phyloP scores from a whole-genome alignment of 768 basidiomycete genomes.

The Lyophyllum atratum region DNA sequence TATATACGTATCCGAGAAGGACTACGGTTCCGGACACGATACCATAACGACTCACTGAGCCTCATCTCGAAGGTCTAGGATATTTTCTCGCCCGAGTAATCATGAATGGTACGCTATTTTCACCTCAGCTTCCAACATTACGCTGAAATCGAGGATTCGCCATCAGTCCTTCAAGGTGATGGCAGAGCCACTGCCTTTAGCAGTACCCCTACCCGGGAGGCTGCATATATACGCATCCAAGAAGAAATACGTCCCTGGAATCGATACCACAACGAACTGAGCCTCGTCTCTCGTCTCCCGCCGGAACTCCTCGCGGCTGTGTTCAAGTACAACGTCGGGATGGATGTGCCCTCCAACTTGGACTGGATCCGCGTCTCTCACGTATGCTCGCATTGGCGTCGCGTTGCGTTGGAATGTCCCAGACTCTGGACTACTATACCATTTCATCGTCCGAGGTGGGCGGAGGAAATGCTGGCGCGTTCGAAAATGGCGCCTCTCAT shows the following conservation, averaged over 20 bases:
- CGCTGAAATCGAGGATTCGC: too few species aligned
- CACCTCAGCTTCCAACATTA: too few species aligned
- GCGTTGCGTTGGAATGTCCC: background rate
- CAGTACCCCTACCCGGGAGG: background rate
- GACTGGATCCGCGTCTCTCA: background rate
- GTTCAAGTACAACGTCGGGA: background rate
- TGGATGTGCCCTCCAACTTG: background rate
- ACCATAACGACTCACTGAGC: too few species aligned
- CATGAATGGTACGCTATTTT: too few species aligned
- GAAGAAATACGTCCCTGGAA: background rate
- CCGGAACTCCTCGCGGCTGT: background rate
- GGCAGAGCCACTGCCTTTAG: background rate
- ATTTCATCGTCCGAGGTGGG: background rate
- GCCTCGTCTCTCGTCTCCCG: background rate
- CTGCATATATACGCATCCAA: background rate
- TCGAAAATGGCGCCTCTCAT: background rate
- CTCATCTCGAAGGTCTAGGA: too few species aligned
- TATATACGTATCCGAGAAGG: too few species aligned
- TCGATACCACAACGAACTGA: background rate
- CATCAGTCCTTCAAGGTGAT: too few species aligned
- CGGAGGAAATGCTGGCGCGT: background rate
- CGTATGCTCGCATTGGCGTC: slow-evolving; percentile 2
- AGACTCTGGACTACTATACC: background rate
- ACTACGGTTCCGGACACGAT: too few species aligned
- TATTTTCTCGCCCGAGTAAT: too few species aligned